A percentile compares a stretch with the other conserved stretches of the same genome.
These are phyloP conservation scores for Podaxis rugospora DNA, from an alignment of 768 basidiomycete species.

Conservation along the genomic window DNA sequence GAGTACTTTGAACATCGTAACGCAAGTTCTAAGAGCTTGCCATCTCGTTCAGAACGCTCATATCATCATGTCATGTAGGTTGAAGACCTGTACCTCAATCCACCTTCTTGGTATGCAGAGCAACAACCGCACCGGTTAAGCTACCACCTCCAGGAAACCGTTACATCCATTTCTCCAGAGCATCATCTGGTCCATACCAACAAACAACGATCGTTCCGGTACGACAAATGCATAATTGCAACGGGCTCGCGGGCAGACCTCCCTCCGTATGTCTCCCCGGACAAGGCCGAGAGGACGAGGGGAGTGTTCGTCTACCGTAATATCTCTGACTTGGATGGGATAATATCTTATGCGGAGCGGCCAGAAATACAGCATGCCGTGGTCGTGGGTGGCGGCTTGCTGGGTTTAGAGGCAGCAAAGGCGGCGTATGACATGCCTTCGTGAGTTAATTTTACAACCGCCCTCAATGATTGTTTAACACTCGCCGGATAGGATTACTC, in stretches of 20 bases:
- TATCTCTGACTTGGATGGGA: slow-evolving; percentile 60
- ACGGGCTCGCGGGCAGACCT: slow-evolving; percentile 66
- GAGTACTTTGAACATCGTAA: slow-evolving; percentile 61
- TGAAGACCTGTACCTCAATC: slow-evolving; percentile 57
- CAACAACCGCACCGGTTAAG: slow-evolving; percentile 53
- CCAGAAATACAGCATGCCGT: slow-evolving; percentile 42
- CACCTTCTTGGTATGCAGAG: slow-evolving; percentile 50
- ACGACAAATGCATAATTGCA: slow-evolving; percentile 63
- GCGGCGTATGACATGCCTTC: slow-evolving; percentile 55
- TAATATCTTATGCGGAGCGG: slow-evolving; percentile 53
- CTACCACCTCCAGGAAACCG: slow-evolving; percentile 47
- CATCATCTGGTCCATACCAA: slow-evolving; percentile 42
- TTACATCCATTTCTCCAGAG: slow-evolving; percentile 32
- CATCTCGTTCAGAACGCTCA: not conserved
- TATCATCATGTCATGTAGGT: slow-evolving; percentile 23
- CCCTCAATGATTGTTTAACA: not conserved
- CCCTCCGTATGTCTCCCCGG: slow-evolving; percentile 49
- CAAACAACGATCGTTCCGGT: slow-evolving; percentile 39
- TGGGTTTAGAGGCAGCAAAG: slow-evolving; percentile 74
- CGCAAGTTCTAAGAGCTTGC: slow-evolving; percentile 10
- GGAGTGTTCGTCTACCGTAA: slow-evolving; percentile 74
- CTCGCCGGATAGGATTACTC: slow-evolving; percentile 26
- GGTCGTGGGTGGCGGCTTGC: slow-evolving; percentile 66
- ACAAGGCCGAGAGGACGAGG: slow-evolving; percentile 32
- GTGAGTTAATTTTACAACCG: slow-evolving; percentile 15